A percentile compares a stretch with the other conserved stretches of the same genome.
phyloP scores from a whole-genome alignment of 192 early-diverging fungal genomes.

The Backusella tarrabulga region DNA sequence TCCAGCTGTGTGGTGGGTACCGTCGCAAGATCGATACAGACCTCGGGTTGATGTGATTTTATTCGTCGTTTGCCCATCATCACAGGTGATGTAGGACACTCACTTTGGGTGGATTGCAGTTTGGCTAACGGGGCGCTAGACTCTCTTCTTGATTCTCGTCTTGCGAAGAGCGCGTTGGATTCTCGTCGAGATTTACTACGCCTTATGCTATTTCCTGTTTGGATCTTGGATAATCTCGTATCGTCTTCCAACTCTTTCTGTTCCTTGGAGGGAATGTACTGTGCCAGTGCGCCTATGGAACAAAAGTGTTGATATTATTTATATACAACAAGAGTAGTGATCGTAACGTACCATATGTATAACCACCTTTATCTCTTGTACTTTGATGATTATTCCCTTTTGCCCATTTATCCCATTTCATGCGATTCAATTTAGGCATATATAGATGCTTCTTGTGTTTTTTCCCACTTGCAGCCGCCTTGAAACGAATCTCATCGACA shows the following conservation, averaged over 20 bases:
- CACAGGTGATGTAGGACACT: neutral
- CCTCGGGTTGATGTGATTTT: neutral
- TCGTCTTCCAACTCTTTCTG: conserved; percentile 24
- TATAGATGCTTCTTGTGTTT: conserved; percentile 25
- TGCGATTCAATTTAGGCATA: conserved; percentile 23
- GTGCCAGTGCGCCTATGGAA: conserved; percentile 1
- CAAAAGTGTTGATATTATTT: neutral
- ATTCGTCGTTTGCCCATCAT: neutral
- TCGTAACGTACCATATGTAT: conserved; percentile 9
- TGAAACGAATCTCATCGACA: conserved; percentile 14
- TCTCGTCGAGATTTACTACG: neutral
- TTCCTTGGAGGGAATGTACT: conserved; percentile 15
- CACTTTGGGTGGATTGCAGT: neutral
- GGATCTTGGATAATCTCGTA: conserved; percentile 5
- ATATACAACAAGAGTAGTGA: neutral
- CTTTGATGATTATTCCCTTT: conserved; percentile 25
- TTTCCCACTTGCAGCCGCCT: conserved; percentile 11
- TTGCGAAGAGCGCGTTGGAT: neutral
- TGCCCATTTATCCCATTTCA: conserved; percentile 35
- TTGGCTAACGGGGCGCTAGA: neutral
- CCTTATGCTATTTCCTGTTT: neutral
- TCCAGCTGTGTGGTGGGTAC: neutral
- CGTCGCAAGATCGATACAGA: neutral
- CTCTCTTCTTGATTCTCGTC: neutral
- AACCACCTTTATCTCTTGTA: conserved; percentile 29